These are phyloP conservation scores for Tuber aestivum DNA, from an alignment of 495 filamentous ascomycete genomes.

Conservation along the genomic window DNA sequence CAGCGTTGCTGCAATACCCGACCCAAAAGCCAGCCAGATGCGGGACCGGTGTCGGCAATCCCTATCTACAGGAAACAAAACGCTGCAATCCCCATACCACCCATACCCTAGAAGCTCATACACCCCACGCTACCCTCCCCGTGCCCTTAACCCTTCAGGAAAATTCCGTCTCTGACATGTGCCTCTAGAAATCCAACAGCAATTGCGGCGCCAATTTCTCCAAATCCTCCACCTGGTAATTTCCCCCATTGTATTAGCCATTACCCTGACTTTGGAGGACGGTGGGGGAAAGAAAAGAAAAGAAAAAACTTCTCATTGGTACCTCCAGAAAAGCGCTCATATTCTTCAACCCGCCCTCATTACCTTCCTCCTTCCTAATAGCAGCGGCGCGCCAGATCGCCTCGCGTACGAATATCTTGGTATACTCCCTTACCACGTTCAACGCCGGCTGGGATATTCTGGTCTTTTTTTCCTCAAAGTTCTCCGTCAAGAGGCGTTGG, in stretches of 20 bases:
- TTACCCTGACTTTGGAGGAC: neutral
- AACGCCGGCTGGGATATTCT: conserved; percentile 76
- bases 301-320: neutral
- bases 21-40: neutral
- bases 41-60: neutral
- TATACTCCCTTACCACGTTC: conserved; percentile 70
- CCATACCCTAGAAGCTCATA: neutral
- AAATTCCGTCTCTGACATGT: neutral
- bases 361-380: conserved; percentile 53
- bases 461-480: conserved; percentile 63
- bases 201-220: conserved; percentile 88
- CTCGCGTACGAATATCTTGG: conserved; percentile 89
- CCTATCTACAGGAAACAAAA: neutral
- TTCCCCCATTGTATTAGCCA: conserved; percentile 17
- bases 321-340: conserved; percentile 40
- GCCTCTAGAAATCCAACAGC: conserved; percentile 68
- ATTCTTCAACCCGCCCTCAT: conserved; percentile 22
- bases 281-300: neutral
- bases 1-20: neutral
- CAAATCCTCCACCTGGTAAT: conserved; percentile 65
- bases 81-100: neutral
- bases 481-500: conserved; percentile 66
- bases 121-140: neutral
- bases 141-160: neutral
- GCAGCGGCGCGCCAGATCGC: conserved; percentile 74